These are phyloP conservation scores for Naganishia kalamii DNA, from an alignment of 768 basidiomycete genomes.

Conservation along the genomic window DNA sequence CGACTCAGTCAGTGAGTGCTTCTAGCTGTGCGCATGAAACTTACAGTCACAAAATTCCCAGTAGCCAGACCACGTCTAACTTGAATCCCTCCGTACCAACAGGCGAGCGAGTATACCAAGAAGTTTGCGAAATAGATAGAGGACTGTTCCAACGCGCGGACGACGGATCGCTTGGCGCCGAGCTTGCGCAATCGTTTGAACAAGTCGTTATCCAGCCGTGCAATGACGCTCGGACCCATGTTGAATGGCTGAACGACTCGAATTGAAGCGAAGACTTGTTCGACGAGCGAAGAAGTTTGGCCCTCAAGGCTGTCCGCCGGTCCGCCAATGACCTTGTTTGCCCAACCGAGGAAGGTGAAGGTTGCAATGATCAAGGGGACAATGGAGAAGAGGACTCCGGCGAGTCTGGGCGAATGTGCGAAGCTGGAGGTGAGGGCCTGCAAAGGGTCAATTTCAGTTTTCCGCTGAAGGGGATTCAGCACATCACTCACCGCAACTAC, in stretches of 20 bases:
- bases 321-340: neutral
- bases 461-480: neutral
- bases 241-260: slow-evolving; percentile 39
- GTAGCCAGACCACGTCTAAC: slow-evolving; percentile 27
- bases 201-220: slow-evolving; percentile 24
- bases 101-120: slow-evolving; percentile 29
- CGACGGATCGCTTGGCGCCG: slow-evolving; percentile 19
- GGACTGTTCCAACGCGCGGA: slow-evolving; percentile 28
- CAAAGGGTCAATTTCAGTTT: neutral
- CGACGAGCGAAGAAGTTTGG: slow-evolving; percentile 22
- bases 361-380: slow-evolving; percentile 29
- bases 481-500: slow-evolving; percentile 28
- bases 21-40: neutral
- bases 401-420: slow-evolving; percentile 28
- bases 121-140: slow-evolving; percentile 28
- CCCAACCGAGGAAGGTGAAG: slow-evolving; percentile 14
- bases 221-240: slow-evolving; percentile 20
- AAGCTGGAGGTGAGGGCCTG: slow-evolving; percentile 33
- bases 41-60: slow-evolving; percentile 34
- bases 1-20: no score
- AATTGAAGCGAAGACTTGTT: slow-evolving; percentile 37
- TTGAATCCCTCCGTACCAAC: slow-evolving; percentile 38
- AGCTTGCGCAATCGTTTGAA: slow-evolving; percentile 25
- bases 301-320: neutral
- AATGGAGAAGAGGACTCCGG: slow-evolving; percentile 33